A percentile compares a stretch with the other conserved stretches of the same genome.
Evolutionary conservation across 805 yeast species (phyloP).

Genomic region (Lachancea sp.): DNA sequence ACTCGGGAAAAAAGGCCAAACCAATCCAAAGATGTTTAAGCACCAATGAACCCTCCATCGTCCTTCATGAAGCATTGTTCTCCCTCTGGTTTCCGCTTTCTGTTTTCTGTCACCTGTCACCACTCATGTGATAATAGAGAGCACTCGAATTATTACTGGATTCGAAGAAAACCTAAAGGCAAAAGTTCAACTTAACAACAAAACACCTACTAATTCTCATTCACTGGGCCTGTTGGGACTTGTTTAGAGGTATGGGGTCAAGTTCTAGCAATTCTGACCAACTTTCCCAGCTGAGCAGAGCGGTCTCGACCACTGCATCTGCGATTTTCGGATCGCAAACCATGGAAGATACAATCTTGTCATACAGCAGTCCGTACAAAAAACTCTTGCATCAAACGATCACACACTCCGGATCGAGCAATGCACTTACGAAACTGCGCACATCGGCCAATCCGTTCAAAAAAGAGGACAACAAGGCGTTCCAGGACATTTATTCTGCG

Average conservation of each 20-base stretch:
- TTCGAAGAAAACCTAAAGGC: neutral
- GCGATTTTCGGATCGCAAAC: slow-evolving; percentile 43
- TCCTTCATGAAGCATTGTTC: too few relatives aligned
- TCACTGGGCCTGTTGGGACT: neutral
- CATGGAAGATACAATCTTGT: slow-evolving; percentile 29
- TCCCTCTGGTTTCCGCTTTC: too few relatives aligned
- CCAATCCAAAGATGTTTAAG: too few relatives aligned
- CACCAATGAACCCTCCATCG: too few relatives aligned
- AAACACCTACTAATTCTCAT: neutral
- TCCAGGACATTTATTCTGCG: slow-evolving; percentile 29
- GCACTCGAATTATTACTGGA: neutral
- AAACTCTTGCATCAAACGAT: slow-evolving; percentile 26
- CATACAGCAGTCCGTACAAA: slow-evolving; percentile 30
- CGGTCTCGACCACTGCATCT: slow-evolving; percentile 52
- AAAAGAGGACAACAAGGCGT: slow-evolving; percentile 11
- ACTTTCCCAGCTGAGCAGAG: slow-evolving; percentile 37
- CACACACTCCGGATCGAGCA: slow-evolving; percentile 17
- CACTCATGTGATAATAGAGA: neutral
- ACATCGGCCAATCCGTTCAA: slow-evolving; percentile 2
- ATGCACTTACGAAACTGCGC: slow-evolving; percentile 12
- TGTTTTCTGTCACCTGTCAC: too few relatives aligned
- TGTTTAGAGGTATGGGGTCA: slow-evolving; percentile 2
- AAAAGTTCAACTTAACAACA: neutral
- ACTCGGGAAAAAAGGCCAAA: too few relatives aligned
- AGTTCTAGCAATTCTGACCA: slow-evolving; percentile 18